phyloP scores from a whole-genome alignment of 1,284 basidiomycete genomes.

The Austropuccinia psidii region DNA sequence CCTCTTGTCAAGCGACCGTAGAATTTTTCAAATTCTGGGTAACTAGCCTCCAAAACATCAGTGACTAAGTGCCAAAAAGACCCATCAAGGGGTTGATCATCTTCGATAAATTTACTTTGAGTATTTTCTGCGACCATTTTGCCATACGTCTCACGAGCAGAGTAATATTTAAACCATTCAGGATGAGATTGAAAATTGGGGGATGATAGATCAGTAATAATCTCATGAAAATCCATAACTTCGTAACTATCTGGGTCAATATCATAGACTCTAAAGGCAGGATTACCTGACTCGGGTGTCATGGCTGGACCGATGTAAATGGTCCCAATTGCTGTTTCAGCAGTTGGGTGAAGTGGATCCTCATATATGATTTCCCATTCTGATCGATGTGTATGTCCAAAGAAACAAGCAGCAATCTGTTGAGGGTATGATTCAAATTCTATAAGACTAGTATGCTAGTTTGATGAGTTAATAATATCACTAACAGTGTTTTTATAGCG shows the following conservation, averaged over 20 bases:
- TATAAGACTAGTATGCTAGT: background rate
- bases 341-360: conserved; percentile 52
- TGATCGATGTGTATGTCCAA: conserved; percentile 54
- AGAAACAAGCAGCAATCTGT: conserved; percentile 54
- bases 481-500: conserved; percentile 54
- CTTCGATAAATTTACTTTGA: no score
- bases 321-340: conserved; percentile 54
- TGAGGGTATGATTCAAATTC: background rate
- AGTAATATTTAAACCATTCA: conserved; percentile 56
- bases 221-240: conserved; percentile 53
- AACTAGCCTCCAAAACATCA: conserved; percentile 43
- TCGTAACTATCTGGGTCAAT: conserved; percentile 56
- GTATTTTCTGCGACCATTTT: conserved; percentile 36
- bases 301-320: conserved; percentile 55
- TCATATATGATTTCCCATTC: conserved; percentile 58
- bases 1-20: conserved; percentile 19
- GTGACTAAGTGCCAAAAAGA: conserved; percentile 60
- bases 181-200: conserved; percentile 47
- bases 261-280: conserved; percentile 55
- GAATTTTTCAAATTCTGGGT: conserved; percentile 33
- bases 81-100: conserved; percentile 47
- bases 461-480: background rate
- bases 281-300: conserved; percentile 56
- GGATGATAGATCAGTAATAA: conserved; percentile 45
- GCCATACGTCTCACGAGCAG: conserved; percentile 53